Base-by-base conservation (phyloP, 163 green algal genomes). In the Scenedesmus sp. region DNA sequence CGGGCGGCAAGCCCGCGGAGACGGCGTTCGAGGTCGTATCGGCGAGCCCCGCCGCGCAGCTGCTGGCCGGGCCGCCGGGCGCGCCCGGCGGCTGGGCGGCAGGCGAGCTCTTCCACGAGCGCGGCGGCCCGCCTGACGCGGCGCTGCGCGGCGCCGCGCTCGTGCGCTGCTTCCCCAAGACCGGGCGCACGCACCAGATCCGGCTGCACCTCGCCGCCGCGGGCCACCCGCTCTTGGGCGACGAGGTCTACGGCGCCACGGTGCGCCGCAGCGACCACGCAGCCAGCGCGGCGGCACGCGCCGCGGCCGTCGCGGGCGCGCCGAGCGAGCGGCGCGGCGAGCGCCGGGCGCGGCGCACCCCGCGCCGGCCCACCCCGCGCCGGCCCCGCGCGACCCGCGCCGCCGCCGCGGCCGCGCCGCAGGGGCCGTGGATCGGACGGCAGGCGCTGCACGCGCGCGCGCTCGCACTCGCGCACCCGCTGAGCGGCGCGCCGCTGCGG, bases 121-220 rank as follows among this genome's bases (percentile, higher is more conserved):
- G 65, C 4, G 77, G 57, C 11, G 26, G 66, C 39, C 9, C 10
- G 1, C 20, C 7, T 11, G 60, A 60, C 15, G 51, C 5, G 33
- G n/a, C 6, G 39, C 29, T 74, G 29, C 24, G 80, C 2, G 78
- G 76, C 4, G 93, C 83, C 0, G 93, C 87, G 48, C 60, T 98
- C 10, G 88, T 98, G 44, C 76, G 91, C 34, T 97, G 92, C 82
- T 84, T 71, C 4, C 95, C 94, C 1, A 83, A 88, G 33, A 96
- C 94, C 0, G 95, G 95, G 1, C 89, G 95, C 18, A 97, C 93
- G 0, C 95, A 98, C 83, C 95, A 98, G 83, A 96, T 99, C 60
- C 88, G 94, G 20, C 86, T 95, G 56, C 94, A 98, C 80, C 77
- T 96, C 63, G 79, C 88, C 58, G 48, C 87, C 24, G 28, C 88